A percentile compares a stretch with the other conserved stretches of the same genome.
These are phyloP conservation scores for Emiliania huxleyi DNA, from an alignment of 78 protist genomes.

Conservation along the genomic window DNA sequence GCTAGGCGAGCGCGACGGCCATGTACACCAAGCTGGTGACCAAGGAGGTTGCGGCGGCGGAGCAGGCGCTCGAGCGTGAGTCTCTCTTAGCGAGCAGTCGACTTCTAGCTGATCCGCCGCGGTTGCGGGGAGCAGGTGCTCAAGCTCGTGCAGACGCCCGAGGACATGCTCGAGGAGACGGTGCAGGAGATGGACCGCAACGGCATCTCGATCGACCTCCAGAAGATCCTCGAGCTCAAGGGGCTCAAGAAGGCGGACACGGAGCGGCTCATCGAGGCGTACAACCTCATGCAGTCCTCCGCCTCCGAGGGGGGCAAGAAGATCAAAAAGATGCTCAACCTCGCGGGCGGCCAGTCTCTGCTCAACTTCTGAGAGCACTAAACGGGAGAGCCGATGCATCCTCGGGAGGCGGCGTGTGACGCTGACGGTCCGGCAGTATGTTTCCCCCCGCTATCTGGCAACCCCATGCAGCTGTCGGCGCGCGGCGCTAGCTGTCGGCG, in stretches of 20 bases:
- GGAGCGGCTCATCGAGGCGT: not conserved
- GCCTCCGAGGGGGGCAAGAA: not conserved
- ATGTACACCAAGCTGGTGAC: not conserved
- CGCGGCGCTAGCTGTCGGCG: no score
- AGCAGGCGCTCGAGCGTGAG: not conserved
- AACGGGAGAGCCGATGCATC: no score
- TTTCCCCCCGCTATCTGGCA: no score
- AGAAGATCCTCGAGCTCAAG: slow-evolving; percentile 12
- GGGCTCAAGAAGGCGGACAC: not conserved
- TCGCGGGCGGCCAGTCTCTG: not conserved
- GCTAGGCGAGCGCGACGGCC: not conserved
- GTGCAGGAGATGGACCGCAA: no score
- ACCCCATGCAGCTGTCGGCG: no score
- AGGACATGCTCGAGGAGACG: not conserved
- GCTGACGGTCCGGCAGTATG: no score
- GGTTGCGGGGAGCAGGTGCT: not conserved
- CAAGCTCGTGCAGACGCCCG: slow-evolving; percentile 22
- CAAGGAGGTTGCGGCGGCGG: not conserved
- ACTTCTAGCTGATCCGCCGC: no score
- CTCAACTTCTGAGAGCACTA: no score
- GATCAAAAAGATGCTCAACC: not conserved
- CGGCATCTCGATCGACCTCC: not conserved
- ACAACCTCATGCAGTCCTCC: not conserved
- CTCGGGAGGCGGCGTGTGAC: no score
- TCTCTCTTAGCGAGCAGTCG: not conserved